A percentile compares a stretch with the other conserved stretches of the same genome.
phyloP scores from a whole-genome alignment of 192 early-diverging fungal species.

The Podila clonocystis region DNA sequence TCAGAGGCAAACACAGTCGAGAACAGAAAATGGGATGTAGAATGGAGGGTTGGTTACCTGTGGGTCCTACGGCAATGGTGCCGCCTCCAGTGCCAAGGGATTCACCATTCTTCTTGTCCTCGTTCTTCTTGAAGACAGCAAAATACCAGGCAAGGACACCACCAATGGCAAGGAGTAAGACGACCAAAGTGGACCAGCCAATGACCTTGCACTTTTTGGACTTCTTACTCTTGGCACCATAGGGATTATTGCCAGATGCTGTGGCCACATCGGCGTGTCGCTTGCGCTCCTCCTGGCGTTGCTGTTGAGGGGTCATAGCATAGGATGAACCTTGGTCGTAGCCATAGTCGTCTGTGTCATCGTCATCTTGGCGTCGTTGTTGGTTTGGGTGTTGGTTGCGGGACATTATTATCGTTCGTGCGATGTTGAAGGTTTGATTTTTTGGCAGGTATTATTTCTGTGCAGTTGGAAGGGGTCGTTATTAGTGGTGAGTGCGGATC shows the following conservation, averaged over 20 bases:
- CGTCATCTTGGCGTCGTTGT: conserved; percentile 2
- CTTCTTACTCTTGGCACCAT: conserved; percentile 9
- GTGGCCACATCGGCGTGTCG: conserved; percentile 17
- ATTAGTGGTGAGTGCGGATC: background rate
- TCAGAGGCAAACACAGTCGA: background rate
- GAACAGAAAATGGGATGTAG: background rate
- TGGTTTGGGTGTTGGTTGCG: background rate
- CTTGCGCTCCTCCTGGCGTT: conserved; percentile 32
- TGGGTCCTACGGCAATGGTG: conserved; percentile 9
- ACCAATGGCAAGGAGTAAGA: conserved; percentile 17
- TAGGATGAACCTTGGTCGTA: background rate
- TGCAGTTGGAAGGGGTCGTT: background rate
- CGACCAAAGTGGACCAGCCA: conserved; percentile 6
- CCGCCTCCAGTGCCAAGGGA: background rate
- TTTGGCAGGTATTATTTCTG: background rate
- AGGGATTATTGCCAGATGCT: background rate
- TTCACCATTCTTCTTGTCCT: background rate
- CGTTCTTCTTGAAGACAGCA: conserved; percentile 38
- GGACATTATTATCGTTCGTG: background rate
- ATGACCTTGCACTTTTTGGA: conserved; percentile 33
- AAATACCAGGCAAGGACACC: conserved; percentile 40
- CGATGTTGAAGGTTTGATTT: background rate
- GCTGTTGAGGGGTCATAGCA: conserved; percentile 25
- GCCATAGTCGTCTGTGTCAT: conserved; percentile 3
- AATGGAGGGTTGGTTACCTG: conserved; percentile 10